Conservation (phyloP, 345 rosid species). For the Mercurialis annua region DNA sequence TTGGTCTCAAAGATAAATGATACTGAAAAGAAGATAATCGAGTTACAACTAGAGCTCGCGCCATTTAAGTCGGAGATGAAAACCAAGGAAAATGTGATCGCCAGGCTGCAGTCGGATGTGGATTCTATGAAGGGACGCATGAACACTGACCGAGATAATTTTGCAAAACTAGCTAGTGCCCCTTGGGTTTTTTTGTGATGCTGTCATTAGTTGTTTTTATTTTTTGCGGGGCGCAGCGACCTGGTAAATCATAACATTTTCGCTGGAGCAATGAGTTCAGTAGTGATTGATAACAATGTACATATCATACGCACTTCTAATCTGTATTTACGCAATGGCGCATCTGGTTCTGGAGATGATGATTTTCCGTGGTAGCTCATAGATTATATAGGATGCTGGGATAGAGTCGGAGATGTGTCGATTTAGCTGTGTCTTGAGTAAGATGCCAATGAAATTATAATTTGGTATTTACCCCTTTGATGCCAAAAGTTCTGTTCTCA, state of each 20-base stretch:
- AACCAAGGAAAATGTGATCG: conserved; percentile 22
- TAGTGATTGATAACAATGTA: background rate
- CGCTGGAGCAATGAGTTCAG: background rate
- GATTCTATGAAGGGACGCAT: conserved; percentile 23
- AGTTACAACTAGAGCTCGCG: conserved; percentile 37
- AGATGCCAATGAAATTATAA: too few species aligned
- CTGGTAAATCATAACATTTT: conserved; percentile 3
- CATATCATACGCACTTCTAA: background rate
- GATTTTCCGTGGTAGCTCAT: background rate
- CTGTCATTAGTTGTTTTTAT: background rate
- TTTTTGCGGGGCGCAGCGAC: conserved; percentile 6
- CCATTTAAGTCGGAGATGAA: conserved; percentile 31
- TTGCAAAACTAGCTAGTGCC: conserved; percentile 34
- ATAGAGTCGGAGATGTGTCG: too few species aligned
- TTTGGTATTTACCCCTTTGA: too few species aligned
- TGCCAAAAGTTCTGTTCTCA: too few species aligned
- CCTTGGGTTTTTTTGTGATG: conserved; percentile 45
- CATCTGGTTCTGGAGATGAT: background rate
- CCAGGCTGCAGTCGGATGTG: conserved; percentile 27
- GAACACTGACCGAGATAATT: conserved; percentile 26
- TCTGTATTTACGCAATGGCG: background rate
- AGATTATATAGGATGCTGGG: background rate
- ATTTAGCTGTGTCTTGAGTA: too few species aligned
- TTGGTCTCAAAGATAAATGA: conserved; percentile 33
- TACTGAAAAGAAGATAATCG: conserved; percentile 33